These are phyloP conservation scores for Cercospora sp. DNA, from an alignment of 2,329 filamentous ascomycete genomes.

Conservation along the genomic window DNA sequence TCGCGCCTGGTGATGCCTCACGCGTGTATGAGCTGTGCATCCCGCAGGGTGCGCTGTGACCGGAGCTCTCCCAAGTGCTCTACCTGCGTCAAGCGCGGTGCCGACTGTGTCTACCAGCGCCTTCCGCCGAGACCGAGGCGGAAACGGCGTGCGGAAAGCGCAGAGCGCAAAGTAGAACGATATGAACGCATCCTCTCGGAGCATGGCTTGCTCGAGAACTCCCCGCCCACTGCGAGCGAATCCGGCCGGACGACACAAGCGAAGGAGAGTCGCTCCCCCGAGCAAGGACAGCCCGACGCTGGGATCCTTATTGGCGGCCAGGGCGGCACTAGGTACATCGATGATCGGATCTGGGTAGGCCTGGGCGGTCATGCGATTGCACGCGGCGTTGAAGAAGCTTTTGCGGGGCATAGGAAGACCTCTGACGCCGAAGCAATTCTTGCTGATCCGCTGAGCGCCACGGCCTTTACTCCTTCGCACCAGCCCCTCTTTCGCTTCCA, in stretches of 20 bases:
- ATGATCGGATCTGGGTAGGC: constrained; percentile 33
- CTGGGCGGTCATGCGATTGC: constrained; percentile 25
- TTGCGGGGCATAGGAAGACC: constrained; percentile 27
- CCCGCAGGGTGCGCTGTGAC: background rate
- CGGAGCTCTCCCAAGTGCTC: constrained; percentile 1
- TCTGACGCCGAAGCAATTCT: constrained; percentile 25
- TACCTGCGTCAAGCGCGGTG: constrained; percentile 20
- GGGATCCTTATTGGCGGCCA: constrained; percentile 26
- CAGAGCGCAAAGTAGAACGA: constrained; percentile 37
- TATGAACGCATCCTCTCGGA: constrained; percentile 43
- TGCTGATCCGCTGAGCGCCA: constrained; percentile 25
- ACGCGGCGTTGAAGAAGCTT: constrained; percentile 20
- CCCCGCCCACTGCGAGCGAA: background rate
- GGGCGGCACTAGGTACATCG: constrained; percentile 45
- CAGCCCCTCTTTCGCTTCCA: constrained; percentile 43
- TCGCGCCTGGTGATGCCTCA: background rate
- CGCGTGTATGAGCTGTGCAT: background rate
- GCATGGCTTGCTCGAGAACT: constrained; percentile 34
- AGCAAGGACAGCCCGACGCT: background rate
- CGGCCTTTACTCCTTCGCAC: constrained; percentile 21
- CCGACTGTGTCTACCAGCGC: constrained; percentile 42
- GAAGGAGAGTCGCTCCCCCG: background rate
- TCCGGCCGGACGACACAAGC: background rate
- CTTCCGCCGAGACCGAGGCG: constrained; percentile 38
- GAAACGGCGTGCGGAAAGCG: constrained; percentile 34